These are phyloP conservation scores for Lachancea dasiensis DNA, from an alignment of 805 yeast genomes.

Conservation along the genomic window DNA sequence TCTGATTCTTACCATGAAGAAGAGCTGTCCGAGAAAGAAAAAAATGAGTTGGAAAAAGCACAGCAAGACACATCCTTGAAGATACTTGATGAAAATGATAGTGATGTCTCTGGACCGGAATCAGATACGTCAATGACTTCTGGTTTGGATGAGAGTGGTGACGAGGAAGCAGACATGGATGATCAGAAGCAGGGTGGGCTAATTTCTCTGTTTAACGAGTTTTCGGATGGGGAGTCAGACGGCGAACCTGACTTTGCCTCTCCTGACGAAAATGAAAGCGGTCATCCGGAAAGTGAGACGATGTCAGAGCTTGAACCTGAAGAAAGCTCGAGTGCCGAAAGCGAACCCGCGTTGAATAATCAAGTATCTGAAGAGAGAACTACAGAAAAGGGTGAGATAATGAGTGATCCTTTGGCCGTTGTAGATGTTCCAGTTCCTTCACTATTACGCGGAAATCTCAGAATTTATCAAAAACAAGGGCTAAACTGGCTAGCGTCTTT, in stretches of 20 bases:
- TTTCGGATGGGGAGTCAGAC: constrained; percentile 23
- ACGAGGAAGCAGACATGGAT: not conserved
- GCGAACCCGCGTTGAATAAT: not conserved
- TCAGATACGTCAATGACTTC: not conserved
- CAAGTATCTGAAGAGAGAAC: constrained; percentile 11
- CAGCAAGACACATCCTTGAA: not conserved
- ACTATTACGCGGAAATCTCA: constrained; percentile 68
- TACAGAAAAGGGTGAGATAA: too few species aligned
- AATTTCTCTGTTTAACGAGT: constrained; percentile 20
- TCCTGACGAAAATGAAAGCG: constrained; percentile 33
- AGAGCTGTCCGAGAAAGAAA: constrained; percentile 10
- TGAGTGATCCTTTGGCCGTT: constrained; percentile 38
- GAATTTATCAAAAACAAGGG: constrained; percentile 94
- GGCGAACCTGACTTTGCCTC: constrained; percentile 19
- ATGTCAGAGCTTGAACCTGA: constrained; percentile 3
- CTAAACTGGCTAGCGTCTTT: constrained; percentile 94
- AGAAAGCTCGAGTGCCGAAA: constrained; percentile 9
- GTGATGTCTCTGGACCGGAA: constrained; percentile 9
- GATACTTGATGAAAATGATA: not conserved
- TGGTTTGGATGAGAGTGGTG: constrained; percentile 9
- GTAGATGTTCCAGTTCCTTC: constrained; percentile 77
- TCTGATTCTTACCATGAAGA: not conserved
- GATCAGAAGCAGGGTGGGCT: constrained; percentile 17
- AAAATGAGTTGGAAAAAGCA: constrained; percentile 6
- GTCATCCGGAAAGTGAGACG: not conserved